A percentile compares a stretch with the other conserved stretches of the same genome.
Conservation (phyloP, 2,329 filamentous ascomycete genomes). For the Epichloe hybrida region DNA sequence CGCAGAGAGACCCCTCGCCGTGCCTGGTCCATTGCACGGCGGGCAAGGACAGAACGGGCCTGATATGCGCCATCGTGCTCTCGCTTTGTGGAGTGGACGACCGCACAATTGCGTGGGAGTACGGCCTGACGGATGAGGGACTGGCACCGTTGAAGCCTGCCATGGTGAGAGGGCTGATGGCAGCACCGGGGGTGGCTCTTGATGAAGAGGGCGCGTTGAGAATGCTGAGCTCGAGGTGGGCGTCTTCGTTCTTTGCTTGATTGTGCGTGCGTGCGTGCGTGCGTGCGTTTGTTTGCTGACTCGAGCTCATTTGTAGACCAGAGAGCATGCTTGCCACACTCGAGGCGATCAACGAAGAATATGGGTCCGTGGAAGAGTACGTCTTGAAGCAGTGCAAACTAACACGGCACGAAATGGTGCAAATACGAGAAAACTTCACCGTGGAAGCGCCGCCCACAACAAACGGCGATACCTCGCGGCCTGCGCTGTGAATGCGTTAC, state of each 20-base stretch:
- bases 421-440: slow-evolving; percentile 36
- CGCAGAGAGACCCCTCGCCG: slow-evolving; percentile 28
- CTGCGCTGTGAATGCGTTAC: background rate
- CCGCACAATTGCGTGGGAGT: slow-evolving; percentile 50
- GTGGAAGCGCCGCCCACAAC: slow-evolving; percentile 13
- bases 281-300: too few relatives aligned
- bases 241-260: background rate
- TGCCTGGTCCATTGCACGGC: slow-evolving; percentile 61
- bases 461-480: background rate
- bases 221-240: slow-evolving; percentile 31
- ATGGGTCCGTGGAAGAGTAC: slow-evolving; percentile 52
- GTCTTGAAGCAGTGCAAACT: slow-evolving; percentile 45
- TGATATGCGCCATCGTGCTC: slow-evolving; percentile 53
- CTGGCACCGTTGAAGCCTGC: slow-evolving; percentile 38
- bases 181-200: slow-evolving; percentile 34
- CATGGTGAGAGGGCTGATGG: slow-evolving; percentile 36
- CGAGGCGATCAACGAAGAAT: slow-evolving; percentile 41
- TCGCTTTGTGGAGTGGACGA: slow-evolving; percentile 48
- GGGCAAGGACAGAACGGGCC: slow-evolving; percentile 65
- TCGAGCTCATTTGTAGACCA: slow-evolving; percentile 14
- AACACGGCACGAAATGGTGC: slow-evolving; percentile 37
- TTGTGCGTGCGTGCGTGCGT: too few relatives aligned
- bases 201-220: slow-evolving; percentile 29
- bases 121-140: slow-evolving; percentile 48
- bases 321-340: slow-evolving; percentile 36